Conservation (phyloP, 257 asterid species). For the Plantago major region DNA sequence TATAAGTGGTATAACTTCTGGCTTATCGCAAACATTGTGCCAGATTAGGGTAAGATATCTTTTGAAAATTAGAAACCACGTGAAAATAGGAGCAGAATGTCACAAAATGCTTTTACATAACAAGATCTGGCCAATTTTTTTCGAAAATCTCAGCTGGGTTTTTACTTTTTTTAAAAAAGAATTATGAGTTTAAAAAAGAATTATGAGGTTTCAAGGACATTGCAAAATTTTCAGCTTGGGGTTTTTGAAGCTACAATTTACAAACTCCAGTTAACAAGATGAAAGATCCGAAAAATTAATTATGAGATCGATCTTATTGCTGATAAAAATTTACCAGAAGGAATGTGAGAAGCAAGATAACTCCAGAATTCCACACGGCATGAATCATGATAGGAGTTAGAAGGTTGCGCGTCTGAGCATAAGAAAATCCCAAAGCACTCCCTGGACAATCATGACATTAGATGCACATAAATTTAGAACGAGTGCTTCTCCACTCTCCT, state of each 20-base stretch:
- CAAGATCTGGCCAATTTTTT: neutral
- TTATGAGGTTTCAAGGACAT: neutral
- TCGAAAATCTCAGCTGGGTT: neutral
- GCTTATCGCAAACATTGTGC: neutral
- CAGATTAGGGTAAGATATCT: neutral
- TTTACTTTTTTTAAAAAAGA: neutral
- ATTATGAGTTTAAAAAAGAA: too few relatives aligned
- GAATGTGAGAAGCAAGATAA: constrained; percentile 78
- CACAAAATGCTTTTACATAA: neutral
- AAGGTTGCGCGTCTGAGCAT: constrained; percentile 93
- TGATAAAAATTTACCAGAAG: constrained; percentile 61
- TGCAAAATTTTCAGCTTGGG: neutral
- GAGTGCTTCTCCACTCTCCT: neutral
- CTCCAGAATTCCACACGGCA: constrained; percentile 92
- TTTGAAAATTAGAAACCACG: neutral
- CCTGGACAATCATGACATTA: constrained; percentile 36
- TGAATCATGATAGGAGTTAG: constrained; percentile 83
- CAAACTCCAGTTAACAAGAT: neutral
- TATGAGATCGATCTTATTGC: neutral
- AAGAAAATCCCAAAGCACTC: constrained; percentile 72
- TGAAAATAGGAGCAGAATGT: neutral
- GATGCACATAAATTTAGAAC: neutral
- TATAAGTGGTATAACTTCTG: neutral
- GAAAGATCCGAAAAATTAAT: neutral
- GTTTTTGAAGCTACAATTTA: neutral